Evolutionary conservation across 1,139 yeast genomes (phyloP).

Genomic region (Lodderomyces theae): DNA sequence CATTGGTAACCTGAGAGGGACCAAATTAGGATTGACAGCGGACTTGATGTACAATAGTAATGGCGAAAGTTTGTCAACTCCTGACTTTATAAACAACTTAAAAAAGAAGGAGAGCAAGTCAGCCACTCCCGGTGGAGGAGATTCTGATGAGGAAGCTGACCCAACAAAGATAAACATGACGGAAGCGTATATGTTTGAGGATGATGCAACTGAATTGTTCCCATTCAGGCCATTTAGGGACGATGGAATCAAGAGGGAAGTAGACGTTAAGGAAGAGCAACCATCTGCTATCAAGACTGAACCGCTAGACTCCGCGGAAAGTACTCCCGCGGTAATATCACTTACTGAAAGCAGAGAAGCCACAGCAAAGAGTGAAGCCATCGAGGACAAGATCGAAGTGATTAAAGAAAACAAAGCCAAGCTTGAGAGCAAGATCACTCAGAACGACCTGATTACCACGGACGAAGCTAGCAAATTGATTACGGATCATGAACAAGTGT

Average conservation of each 20-base stretch:
- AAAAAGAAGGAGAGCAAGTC: conserved; percentile 22
- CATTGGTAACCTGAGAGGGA: conserved; percentile 34
- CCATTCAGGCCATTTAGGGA: conserved; percentile 43
- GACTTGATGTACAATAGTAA: conserved; percentile 26
- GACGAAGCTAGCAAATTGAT: conserved; percentile 32
- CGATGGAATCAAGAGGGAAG: conserved; percentile 10
- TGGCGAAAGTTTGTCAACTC: conserved; percentile 25
- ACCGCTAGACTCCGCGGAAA: conserved; percentile 11
- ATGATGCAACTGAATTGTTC: conserved; percentile 43
- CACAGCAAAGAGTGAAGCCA: conserved; percentile 34
- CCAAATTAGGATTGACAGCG: conserved; percentile 25
- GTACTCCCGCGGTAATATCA: conserved; percentile 14
- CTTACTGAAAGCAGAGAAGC: conserved; percentile 21
- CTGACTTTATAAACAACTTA: conserved; percentile 41
- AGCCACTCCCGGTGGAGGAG: conserved; percentile 12
- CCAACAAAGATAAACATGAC: conserved; percentile 60
- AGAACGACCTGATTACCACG: conserved; percentile 28
- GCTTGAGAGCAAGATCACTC: conserved; percentile 30
- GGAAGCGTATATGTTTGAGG: conserved; percentile 51
- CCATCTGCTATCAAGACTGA: conserved; percentile 9
- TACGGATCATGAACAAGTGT: conserved; percentile 33
- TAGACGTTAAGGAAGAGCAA: conserved; percentile 8
- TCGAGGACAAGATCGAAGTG: conserved; percentile 28
- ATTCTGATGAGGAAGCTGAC: conserved; percentile 31
- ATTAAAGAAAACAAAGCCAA: conserved; percentile 29